Evolutionary conservation across 176 grass and related monocot species (phyloP).

Genomic region (Poa pratensis): DNA sequence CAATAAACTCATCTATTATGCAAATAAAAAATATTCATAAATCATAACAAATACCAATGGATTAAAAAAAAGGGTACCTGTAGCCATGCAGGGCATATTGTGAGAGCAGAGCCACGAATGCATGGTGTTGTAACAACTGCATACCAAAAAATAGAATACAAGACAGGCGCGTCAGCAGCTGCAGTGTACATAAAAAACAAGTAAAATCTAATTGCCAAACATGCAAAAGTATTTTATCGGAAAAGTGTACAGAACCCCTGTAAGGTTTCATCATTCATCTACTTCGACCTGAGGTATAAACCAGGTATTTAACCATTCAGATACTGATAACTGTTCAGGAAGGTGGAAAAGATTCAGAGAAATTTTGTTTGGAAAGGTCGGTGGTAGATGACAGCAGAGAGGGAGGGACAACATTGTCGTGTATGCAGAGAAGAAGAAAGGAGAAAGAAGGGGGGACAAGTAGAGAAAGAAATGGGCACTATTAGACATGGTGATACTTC

Average conservation of each 20-base stretch:
- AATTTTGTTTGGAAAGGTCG: too few relatives aligned
- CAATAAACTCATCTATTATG: neutral
- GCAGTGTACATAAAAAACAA: neutral
- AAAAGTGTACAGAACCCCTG: neutral
- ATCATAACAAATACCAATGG: neutral
- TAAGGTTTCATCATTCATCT: neutral
- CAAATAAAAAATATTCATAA: conserved; percentile 16
- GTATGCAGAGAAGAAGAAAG: neutral
- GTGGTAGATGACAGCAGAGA: neutral
- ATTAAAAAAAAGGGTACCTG: conserved; percentile 46
- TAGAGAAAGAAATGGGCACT: neutral
- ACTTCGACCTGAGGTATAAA: neutral
- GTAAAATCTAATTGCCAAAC: neutral
- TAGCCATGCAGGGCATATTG: conserved; percentile 68
- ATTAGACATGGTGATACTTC: neutral
- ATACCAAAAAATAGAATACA: neutral
- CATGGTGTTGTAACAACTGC: conserved; percentile 70
- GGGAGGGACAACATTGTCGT: neutral
- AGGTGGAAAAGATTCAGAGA: too few relatives aligned
- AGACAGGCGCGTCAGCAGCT: conserved; percentile 10
- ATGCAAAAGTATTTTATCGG: neutral
- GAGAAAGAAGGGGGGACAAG: neutral
- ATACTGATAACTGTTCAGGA: neutral
- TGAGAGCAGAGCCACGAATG: conserved; percentile 65
- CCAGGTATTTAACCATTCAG: neutral